Evolutionary conservation across 75 land plant species (phyloP).

Genomic region (Cupressus sempervirens): DNA sequence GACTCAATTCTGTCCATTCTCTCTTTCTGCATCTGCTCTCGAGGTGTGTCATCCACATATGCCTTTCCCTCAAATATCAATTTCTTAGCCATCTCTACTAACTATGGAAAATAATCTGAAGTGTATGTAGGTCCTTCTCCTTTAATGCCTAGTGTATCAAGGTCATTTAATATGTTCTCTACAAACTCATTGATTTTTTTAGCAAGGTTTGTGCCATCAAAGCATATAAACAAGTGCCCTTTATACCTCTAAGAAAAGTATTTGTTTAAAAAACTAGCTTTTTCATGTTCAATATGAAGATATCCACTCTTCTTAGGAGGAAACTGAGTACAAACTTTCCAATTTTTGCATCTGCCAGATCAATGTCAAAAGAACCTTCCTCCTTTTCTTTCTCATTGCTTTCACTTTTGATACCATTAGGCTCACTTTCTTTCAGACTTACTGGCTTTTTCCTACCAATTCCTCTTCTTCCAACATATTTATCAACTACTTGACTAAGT

Average conservation of each 20-base stretch:
- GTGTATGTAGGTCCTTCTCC: slow-evolving; percentile 47
- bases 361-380: slow-evolving; percentile 57
- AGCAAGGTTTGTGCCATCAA: slow-evolving; percentile 67
- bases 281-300: slow-evolving; percentile 87
- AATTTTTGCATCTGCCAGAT: slow-evolving; percentile 77
- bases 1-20: slow-evolving; percentile 57
- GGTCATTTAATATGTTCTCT: slow-evolving; percentile 51
- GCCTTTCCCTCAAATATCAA: slow-evolving; percentile 76
- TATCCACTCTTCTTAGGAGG: slow-evolving; percentile 44
- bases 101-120: slow-evolving; percentile 65
- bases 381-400: no score
- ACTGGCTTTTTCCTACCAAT: slow-evolving; percentile 29
- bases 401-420: no score
- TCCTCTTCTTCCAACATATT: slow-evolving; percentile 57
- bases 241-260: slow-evolving; percentile 81
- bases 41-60: slow-evolving; percentile 93
- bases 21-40: slow-evolving; percentile 73
- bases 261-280: slow-evolving; percentile 81
- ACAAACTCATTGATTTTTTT: slow-evolving; percentile 22
- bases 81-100: slow-evolving; percentile 83
- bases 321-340: slow-evolving; percentile 93
- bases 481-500: slow-evolving; percentile 32
- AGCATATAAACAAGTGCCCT: slow-evolving; percentile 59
- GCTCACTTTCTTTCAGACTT: no score
- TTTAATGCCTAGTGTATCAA: slow-evolving; percentile 73